A percentile compares a stretch with the other conserved stretches of the same genome.
These are phyloP conservation scores for Sisymbrium irio DNA, from an alignment of 345 rosid species.

Conservation along the genomic window DNA sequence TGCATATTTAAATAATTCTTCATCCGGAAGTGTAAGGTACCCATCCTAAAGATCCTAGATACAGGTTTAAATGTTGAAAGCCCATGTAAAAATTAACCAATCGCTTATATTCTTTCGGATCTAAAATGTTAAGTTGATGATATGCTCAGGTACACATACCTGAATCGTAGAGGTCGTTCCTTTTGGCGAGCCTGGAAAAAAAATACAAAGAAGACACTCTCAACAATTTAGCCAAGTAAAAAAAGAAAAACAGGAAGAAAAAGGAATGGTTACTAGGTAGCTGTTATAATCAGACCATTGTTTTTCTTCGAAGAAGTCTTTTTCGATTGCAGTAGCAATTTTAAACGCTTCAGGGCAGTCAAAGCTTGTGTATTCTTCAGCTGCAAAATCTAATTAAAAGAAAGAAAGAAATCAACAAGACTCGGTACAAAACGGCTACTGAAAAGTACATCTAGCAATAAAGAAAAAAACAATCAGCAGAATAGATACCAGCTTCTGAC, in stretches of 20 bases:
- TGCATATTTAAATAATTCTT: background rate
- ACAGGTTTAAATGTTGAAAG: background rate
- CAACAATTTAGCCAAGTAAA: constrained; percentile 21
- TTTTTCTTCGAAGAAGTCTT: constrained; percentile 39
- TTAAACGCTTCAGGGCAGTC: constrained; percentile 53
- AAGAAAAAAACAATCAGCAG: background rate
- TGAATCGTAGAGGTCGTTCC: constrained; percentile 45
- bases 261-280: constrained; percentile 34
- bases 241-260: too few species aligned
- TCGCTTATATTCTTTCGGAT: background rate
- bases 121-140: background rate
- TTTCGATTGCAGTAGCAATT: constrained; percentile 48
- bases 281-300: constrained; percentile 18
- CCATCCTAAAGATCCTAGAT: background rate
- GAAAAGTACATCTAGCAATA: background rate
- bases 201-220: background rate
- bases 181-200: constrained; percentile 43
- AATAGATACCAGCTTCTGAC: constrained; percentile 62
- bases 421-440: background rate
- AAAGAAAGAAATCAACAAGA: constrained; percentile 10
- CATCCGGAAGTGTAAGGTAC: background rate
- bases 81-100: background rate
- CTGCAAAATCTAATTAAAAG: constrained; percentile 58
- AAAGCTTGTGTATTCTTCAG: constrained; percentile 73
- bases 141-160: constrained; percentile 33